Evolutionary conservation across 2,329 filamentous ascomycete species (phyloP).

Genomic region (Neonectria hederae): DNA sequence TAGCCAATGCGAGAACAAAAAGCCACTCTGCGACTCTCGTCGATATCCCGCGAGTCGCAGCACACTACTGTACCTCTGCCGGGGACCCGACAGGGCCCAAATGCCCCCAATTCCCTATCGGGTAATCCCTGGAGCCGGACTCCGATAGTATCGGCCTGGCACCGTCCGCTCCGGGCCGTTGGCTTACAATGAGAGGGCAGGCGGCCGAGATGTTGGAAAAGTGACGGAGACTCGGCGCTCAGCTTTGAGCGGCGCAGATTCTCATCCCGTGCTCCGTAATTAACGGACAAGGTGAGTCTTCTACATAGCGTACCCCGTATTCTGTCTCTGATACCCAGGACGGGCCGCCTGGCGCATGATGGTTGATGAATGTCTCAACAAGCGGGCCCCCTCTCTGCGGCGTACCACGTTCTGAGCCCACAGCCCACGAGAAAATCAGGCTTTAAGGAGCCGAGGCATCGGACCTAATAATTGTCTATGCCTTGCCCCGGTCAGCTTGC

Average conservation of each 20-base stretch:
- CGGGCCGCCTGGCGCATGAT: conserved; percentile 11
- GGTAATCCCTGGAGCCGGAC: conserved; percentile 29
- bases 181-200: background rate
- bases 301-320: background rate
- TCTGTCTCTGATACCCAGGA: conserved; percentile 2
- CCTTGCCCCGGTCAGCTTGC: background rate
- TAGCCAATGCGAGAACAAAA: conserved; percentile 4
- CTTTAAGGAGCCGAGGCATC: conserved; percentile 19
- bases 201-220: background rate
- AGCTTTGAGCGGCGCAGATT: background rate
- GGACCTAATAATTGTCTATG: conserved; percentile 8
- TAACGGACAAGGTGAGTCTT: background rate
- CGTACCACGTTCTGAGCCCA: conserved; percentile 10
- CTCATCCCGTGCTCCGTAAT: background rate
- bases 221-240: background rate
- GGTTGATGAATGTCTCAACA: conserved; percentile 19
- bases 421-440: conserved; percentile 18
- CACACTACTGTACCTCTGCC: conserved; percentile 33
- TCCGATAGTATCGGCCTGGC: conserved; percentile 28
- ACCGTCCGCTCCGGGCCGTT: background rate
- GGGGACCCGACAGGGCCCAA: conserved; percentile 35
- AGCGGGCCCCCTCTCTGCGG: conserved; percentile 13
- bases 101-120: conserved; percentile 26
- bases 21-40: conserved; percentile 25
- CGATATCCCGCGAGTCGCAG: conserved; percentile 14